Base-by-base conservation (phyloP, 2,329 filamentous ascomycete genomes). In the Colletotrichum paranaense region DNA sequence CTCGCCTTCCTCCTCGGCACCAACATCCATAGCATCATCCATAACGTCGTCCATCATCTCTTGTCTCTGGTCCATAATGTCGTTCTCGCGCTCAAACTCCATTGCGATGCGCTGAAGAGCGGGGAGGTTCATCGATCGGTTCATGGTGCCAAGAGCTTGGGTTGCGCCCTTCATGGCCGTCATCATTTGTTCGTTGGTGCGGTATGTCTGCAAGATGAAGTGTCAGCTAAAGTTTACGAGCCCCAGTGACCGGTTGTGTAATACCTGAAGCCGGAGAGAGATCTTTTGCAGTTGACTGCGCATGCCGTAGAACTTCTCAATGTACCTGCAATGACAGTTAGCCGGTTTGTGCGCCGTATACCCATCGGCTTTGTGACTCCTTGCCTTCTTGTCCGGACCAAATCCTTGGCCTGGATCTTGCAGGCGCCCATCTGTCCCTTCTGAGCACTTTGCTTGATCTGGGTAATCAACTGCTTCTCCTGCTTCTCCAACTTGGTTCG, bases 41-140 rank as follows among this genome's bases (percentile, higher is more conserved):
- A 99, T 97, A 24, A 95, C 96, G 83, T 98, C 97, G 81, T 98
- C 96, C 97, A 99, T 98, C 94, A 99, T 98, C 84, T 98, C 97
- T 82, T 98, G 95, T 76, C 97, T 91, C 84, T 98, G 95, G 78
- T 99, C 97, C 97, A 99, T 99, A 72, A 99, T 95, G 80, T 98
- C 97, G 84, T 98, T 99, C 84, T 99, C 97, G 79, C 94, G 93
- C 85, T 99, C 97, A 79, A 99, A 99, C 80, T 99, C 97, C 95
- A 98, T 98, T 24, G 97, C 96, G 81, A 99, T 99, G 71, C 96
- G 92, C 82, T 98, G 96, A 42, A 99, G 87, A 22, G 95, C 95
- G 0, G 97, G 97, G 3, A 99, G 91, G 81, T 99, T 98, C 95
- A 98, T 98, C 76, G 94, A 94, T 76, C 94, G 90, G 84, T 99